Conservation (phyloP, 768 basidiomycete species). For the Boletus tomentosulus region DNA sequence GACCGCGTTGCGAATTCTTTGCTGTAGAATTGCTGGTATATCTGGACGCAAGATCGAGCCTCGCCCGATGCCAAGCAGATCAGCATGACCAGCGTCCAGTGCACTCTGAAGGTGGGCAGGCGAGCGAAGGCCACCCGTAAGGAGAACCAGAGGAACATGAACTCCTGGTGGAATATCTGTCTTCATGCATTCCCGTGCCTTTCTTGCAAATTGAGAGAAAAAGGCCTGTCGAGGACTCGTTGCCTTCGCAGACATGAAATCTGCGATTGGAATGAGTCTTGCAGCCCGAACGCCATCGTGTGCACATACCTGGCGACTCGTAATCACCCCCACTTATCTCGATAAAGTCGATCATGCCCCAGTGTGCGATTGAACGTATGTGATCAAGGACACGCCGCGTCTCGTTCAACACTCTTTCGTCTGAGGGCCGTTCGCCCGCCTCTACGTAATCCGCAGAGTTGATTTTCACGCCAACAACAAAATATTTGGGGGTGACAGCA, state of each 20-base stretch:
- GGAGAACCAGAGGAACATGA: constrained; percentile 56
- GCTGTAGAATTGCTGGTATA: constrained; percentile 43
- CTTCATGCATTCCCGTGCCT: constrained; percentile 46
- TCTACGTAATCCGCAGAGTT: constrained; percentile 73
- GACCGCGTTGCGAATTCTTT: constrained; percentile 6
- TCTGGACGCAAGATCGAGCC: constrained; percentile 59
- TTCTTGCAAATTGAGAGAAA: constrained; percentile 64
- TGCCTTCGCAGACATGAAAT: constrained; percentile 36
- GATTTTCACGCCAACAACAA: constrained; percentile 74
- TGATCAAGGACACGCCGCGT: constrained; percentile 51
- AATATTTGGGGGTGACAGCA: constrained; percentile 46
- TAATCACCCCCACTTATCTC: constrained; percentile 90
- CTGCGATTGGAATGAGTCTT: constrained; percentile 25
- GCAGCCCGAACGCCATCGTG: neutral
- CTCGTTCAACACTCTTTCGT: constrained; percentile 30
- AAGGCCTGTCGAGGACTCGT: constrained; percentile 57
- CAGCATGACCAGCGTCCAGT: constrained; percentile 51
- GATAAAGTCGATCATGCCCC: constrained; percentile 74
- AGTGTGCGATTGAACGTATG: constrained; percentile 54
- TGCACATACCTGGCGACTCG: constrained; percentile 59
- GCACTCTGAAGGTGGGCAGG: constrained; percentile 52
- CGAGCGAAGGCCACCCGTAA: constrained; percentile 77
- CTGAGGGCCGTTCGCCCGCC: constrained; percentile 22
- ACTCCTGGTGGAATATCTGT: constrained; percentile 21
- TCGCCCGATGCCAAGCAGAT: constrained; percentile 77